Percentiles rank a stretch among this genome's conserved stretches.
Evolutionary conservation across 139 green algal species (phyloP).

Genomic region (Microglena sp.): DNA sequence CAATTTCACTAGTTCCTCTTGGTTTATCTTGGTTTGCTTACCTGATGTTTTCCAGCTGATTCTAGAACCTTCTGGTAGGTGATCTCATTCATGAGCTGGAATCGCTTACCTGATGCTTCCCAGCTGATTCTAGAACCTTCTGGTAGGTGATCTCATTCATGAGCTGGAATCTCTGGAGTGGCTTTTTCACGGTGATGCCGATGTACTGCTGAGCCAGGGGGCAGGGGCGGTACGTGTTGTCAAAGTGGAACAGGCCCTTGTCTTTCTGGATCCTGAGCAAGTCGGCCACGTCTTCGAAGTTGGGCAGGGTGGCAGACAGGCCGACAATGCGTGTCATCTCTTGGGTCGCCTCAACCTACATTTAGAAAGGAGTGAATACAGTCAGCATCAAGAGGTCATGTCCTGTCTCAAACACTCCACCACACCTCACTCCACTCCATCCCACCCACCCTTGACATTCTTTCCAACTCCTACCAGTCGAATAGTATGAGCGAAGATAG

Average conservation of each 20-base stretch:
- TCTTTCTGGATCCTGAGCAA: conserved; percentile 85
- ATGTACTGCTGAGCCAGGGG: conserved; percentile 95
- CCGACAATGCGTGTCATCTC: conserved; percentile 92
- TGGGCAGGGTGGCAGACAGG: conserved; percentile 92
- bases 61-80: conserved; percentile 96
- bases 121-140: conserved; percentile 87
- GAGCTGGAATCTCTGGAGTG: conserved; percentile 96
- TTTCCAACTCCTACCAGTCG: conserved; percentile 44
- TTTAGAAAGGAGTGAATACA: no score
- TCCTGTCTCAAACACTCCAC: neutral
- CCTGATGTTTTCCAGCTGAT: conserved; percentile 82
- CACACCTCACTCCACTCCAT: neutral
- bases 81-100: conserved; percentile 98
- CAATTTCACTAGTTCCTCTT: no score
- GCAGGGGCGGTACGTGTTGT: conserved; percentile 89
- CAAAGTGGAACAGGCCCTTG: conserved; percentile 94
- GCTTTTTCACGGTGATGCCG: conserved; percentile 91
- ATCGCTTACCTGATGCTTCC: conserved; percentile 78
- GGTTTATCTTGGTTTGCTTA: no score
- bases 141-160: conserved; percentile 99
- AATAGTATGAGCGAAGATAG: conserved; percentile 87
- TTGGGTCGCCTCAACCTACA: conserved; percentile 86
- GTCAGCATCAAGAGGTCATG: neutral
- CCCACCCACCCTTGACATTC: neutral
- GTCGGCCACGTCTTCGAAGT: conserved; percentile 91